These are phyloP conservation scores for Tolypocladium inflatum DNA, from an alignment of 2,329 filamentous ascomycete genomes.

Conservation along the genomic window DNA sequence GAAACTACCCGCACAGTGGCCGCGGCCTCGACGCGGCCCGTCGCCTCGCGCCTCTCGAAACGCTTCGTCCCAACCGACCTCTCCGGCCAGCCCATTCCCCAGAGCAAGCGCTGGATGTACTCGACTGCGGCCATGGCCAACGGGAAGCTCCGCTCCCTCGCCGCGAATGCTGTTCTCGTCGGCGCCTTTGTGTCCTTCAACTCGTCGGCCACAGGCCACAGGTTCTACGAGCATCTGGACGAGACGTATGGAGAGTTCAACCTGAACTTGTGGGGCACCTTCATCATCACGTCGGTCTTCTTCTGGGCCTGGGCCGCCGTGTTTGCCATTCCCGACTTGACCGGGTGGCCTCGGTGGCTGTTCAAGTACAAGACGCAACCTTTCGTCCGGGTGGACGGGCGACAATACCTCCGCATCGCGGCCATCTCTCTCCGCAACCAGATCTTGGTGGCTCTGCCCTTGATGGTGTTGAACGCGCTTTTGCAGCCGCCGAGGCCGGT, in stretches of 20 bases:
- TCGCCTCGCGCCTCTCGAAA: neutral
- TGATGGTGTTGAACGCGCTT: neutral
- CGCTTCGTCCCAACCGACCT: constrained; percentile 6
- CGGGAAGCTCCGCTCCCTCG: constrained; percentile 1
- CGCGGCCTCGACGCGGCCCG: neutral
- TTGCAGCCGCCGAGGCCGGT: neutral
- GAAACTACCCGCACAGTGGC: neutral
- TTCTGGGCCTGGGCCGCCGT: constrained; percentile 28
- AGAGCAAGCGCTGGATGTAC: constrained; percentile 6
- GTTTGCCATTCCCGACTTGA: constrained; percentile 27
- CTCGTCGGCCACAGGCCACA: constrained; percentile 1
- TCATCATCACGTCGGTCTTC: constrained; percentile 25
- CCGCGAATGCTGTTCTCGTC: neutral
- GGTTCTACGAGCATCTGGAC: constrained; percentile 6
- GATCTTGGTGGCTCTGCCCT: constrained; percentile 15
- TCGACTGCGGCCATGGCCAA: constrained; percentile 2
- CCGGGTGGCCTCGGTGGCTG: constrained; percentile 30
- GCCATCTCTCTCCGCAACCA: constrained; percentile 34
- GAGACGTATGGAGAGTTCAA: constrained; percentile 11
- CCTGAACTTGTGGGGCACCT: constrained; percentile 26
- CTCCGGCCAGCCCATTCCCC: constrained; percentile 6
- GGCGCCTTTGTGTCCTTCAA: constrained; percentile 6
- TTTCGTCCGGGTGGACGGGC: constrained; percentile 18
- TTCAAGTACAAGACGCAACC: constrained; percentile 39
- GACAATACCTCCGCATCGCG: constrained; percentile 6